These are phyloP conservation scores for Purpureocillium lavendulum DNA, from an alignment of 2,329 filamentous ascomycete species.

Conservation along the genomic window DNA sequence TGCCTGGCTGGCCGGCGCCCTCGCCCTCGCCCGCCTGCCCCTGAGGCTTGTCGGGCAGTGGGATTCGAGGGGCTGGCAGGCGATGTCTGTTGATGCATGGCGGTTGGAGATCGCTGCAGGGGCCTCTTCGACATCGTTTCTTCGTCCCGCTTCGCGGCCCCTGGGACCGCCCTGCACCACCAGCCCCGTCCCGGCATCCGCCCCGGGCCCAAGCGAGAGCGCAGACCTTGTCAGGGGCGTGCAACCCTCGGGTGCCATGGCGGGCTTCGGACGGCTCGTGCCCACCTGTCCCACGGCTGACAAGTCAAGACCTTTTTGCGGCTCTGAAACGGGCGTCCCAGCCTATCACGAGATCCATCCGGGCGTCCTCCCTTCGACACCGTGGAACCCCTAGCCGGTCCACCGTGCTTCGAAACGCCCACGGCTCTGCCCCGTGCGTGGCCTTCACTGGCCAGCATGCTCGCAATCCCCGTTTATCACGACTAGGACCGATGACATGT, in stretches of 20 bases:
- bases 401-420: constrained; percentile 8
- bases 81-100: too few species aligned
- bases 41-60: too few species aligned
- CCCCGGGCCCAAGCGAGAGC: background rate
- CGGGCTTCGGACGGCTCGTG: background rate
- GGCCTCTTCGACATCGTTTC: background rate
- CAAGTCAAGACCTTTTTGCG: constrained; percentile 1
- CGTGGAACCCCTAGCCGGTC: constrained; percentile 3
- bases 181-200: constrained; percentile 7
- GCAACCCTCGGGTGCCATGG: background rate
- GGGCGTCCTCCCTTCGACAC: constrained; percentile 6
- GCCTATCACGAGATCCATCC: constrained; percentile 7
- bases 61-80: too few species aligned
- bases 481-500: constrained; percentile 1
- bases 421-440: constrained; percentile 4
- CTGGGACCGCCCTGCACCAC: background rate
- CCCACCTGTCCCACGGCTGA: too few species aligned
- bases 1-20: too few species aligned
- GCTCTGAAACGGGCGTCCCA: constrained; percentile 8
- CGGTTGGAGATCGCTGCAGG: background rate
- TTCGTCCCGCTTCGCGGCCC: too few species aligned
- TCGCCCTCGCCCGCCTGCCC: too few species aligned
- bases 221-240: too few species aligned
- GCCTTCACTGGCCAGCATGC: constrained; percentile 5
- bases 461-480: background rate